Percentiles rank a stretch among this genome's conserved stretches.
Evolutionary conservation across 768 basidiomycete genomes (phyloP).

Genomic region (Galerina sulciceps): DNA sequence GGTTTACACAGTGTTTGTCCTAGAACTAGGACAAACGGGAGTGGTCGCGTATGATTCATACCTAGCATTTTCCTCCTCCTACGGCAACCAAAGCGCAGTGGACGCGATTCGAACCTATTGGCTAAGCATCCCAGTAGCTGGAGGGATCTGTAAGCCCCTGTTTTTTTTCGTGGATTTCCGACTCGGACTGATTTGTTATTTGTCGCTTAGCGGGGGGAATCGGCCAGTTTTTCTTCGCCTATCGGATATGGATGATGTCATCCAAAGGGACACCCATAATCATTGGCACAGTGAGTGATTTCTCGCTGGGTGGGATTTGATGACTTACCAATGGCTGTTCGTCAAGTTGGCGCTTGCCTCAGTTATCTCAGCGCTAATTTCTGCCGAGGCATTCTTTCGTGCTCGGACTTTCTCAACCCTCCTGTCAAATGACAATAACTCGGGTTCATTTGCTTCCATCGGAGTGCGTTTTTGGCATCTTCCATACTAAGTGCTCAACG

Average conservation of each 20-base stretch:
- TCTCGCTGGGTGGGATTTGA: neutral
- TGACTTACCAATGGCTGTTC: neutral
- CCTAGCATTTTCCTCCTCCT: slow-evolving; percentile 17
- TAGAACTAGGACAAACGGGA: slow-evolving; percentile 29
- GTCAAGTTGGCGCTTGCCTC: slow-evolving; percentile 25
- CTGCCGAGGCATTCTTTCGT: slow-evolving; percentile 25
- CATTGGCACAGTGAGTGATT: slow-evolving; percentile 22
- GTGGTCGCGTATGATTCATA: slow-evolving; percentile 28
- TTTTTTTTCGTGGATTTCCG: neutral
- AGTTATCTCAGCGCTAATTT: slow-evolving; percentile 22
- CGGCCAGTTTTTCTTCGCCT: slow-evolving; percentile 35
- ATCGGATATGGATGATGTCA: slow-evolving; percentile 31
- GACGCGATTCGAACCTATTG: slow-evolving; percentile 24
- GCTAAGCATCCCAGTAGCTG: slow-evolving; percentile 31
- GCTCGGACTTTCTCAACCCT: slow-evolving; percentile 22
- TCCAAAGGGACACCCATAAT: slow-evolving; percentile 20
- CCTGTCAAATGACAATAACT: slow-evolving; percentile 12
- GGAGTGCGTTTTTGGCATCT: slow-evolving; percentile 21
- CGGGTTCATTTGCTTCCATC: slow-evolving; percentile 22
- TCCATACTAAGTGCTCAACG: no score
- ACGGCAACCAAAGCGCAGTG: slow-evolving; percentile 17
- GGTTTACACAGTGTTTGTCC: slow-evolving; percentile 26
- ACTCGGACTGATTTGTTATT: neutral
- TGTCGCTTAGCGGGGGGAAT: slow-evolving; percentile 28
- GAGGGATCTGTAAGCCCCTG: slow-evolving; percentile 29